Conservation (phyloP, 164 flowering plant species). For the Dillenia suffruticosa region DNA sequence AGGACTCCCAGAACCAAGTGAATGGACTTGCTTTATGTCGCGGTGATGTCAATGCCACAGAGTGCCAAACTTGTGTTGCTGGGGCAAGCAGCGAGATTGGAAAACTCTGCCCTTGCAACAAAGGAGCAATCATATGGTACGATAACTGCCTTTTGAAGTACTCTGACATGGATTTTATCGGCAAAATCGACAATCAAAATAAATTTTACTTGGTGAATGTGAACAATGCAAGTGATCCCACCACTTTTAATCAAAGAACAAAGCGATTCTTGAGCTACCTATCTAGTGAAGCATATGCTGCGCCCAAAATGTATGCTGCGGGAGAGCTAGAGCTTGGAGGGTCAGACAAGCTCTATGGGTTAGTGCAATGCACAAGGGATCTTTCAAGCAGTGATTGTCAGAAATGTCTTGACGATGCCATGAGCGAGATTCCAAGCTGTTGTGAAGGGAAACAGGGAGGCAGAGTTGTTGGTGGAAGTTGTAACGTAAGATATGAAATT, state of each 20-base stretch:
- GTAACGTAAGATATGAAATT: constrained; percentile 48
- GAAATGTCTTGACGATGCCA: constrained; percentile 38
- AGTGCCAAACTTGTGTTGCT: too few species aligned
- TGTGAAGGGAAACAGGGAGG: constrained; percentile 53
- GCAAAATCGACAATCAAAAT: background rate
- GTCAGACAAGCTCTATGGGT: constrained; percentile 10
- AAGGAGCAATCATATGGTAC: constrained; percentile 21
- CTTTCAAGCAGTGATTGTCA: constrained; percentile 27
- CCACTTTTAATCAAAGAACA: background rate
- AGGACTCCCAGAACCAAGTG: too few species aligned
- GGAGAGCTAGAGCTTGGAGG: background rate
- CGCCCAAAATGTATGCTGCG: background rate
- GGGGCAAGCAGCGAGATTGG: too few species aligned
- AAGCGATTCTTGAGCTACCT: background rate
- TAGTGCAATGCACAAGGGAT: constrained; percentile 25
- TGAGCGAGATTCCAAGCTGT: constrained; percentile 32
- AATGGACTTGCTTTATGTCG: too few species aligned
- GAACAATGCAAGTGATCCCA: background rate
- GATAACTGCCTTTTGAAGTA: constrained; percentile 20
- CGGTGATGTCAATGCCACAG: too few species aligned
- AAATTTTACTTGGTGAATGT: background rate
- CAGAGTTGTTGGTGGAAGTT: constrained; percentile 44
- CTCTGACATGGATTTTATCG: constrained; percentile 10
- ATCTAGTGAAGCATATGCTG: background rate
- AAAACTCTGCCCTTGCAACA: too few species aligned